Base-by-base conservation (phyloP, 768 basidiomycete species). In the Hypholoma fasciculare region DNA sequence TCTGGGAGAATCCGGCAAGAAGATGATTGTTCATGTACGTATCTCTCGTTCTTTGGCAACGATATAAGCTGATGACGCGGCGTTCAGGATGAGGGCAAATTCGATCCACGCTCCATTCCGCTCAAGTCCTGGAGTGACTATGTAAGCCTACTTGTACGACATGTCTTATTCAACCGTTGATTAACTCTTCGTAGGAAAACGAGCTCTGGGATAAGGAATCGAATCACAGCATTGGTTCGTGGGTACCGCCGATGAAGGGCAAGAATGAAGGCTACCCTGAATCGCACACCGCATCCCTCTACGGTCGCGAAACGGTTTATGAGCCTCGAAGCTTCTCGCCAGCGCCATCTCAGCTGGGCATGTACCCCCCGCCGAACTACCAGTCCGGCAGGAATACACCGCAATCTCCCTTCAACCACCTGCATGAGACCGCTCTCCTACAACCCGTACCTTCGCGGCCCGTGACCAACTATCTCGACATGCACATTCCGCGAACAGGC, bases 131-230 rank as follows among this genome's bases (percentile, higher is more conserved):
- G 97, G 96, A 92, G 86, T 58, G 95, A 97, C 64, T 97, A 96
- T 66, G 93, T 94, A 72, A 64, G 86, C 78, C 6, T 3, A 1
- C 30, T 34, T 34, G 6, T 34, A 34, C 6, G 1, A 52, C 17
- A 47, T 23, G 38, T 38, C 30, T 40, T 42, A 46, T 49, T 56
- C 7, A 46, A 13, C 38, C 55, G 49, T 34, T 40, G 14, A 37
- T 50, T 57, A 9, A 63, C 38, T 16, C 49, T 36, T 20, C 47
- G 27, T 62, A 93, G 90, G 89, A 94, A 80, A 97, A 96, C 67
- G 95, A 96, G 71, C 84, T 97, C 11, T 98, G 95, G 95, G 95
- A 97, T 69, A 94, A 95, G 72, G 95, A 96, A 63, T 95, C 92
- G 0, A 96, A 96, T 66, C 94, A 96, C 72, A 94, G 92, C 60